Evolutionary conservation across 2,329 filamentous ascomycete genomes (phyloP), one percentile per base, ranked within the genome.

Genomic region (Diaporthe amygdali): DNA sequence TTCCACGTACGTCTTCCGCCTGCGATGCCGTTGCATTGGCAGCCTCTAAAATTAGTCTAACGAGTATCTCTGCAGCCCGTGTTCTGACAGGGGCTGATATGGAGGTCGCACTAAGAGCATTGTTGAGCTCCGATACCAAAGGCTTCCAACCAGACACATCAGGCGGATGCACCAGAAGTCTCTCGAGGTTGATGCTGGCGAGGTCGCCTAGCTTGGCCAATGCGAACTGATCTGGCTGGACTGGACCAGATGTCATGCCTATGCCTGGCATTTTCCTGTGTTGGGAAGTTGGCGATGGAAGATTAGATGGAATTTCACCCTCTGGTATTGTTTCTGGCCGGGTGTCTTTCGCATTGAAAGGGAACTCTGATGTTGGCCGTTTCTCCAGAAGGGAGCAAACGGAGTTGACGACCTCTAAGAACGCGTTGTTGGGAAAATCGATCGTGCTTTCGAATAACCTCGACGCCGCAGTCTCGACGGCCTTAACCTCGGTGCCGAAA

Each of bases 371-470:
- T 39, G 82, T 79, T 10, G 67, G 67, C 25, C 73, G 75, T 77
- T 79, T 73, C 41, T 88, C 86, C 7, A 97, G 85, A 8, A 98
- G 84, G 55, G 88, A 86, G 77, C 94, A 95, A 5, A 97, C 87
- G 0, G 95, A 92, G 68, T 87, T 84, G 2, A 98, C 85, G 12
- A 98, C 90, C 74, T 94, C 90, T 6, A 92, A 84, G 76, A 98
- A 98, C 0, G 94, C 87, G 20, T 91, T 87, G 74, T 96, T 95
- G 0, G 95, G 94, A 76, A 97, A 98, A 76, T 98, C 95, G 20
- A 93, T 87, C 0, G 95, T 98, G 81, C 95, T 97, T 79, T 98
- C 96, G 71, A 98, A 91, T 22, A 99, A 86, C 73, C 96, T 91
- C 1, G 91, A 91, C 1, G 95, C 94, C 3, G 96, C 96, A 8